These are phyloP conservation scores for Tuber umbilicatum DNA, from an alignment of 495 filamentous ascomycete species.

Conservation along the genomic window DNA sequence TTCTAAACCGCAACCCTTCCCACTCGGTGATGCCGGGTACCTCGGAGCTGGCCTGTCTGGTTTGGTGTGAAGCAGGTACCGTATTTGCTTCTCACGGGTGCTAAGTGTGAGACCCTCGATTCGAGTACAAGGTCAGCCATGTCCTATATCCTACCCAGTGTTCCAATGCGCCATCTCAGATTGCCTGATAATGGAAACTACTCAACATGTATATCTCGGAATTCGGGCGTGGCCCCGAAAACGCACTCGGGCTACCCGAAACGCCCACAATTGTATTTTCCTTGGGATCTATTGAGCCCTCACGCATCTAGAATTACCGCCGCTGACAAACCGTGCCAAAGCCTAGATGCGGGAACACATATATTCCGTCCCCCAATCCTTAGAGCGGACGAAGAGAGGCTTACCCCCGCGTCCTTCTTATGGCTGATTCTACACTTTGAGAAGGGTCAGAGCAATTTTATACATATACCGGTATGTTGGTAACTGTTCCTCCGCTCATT, in stretches of 20 bases:
- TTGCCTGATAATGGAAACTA: not conserved
- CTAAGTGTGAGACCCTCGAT: not conserved
- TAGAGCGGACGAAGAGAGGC: no score
- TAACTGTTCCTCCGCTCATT: no score
- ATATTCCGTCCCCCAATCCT: no score
- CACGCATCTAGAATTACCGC: not conserved
- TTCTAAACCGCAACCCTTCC: not conserved
- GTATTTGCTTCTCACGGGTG: not conserved
- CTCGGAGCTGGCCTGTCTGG: not conserved
- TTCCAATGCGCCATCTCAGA: not conserved
- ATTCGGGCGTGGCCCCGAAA: not conserved
- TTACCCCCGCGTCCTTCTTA: no score
- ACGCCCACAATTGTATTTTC: not conserved
- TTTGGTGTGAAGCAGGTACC: not conserved
- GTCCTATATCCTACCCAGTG: not conserved
- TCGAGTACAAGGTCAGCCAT: not conserved
- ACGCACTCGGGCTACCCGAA: not conserved
- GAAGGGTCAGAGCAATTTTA: no score
- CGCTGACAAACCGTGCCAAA: not conserved
- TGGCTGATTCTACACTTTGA: no score
- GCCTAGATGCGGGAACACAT: not conserved
- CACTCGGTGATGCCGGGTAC: not conserved
- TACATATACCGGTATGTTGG: no score
- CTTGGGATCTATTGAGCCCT: not conserved
- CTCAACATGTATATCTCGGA: not conserved